Evolutionary conservation across 169 alveolate species (phyloP).

Genomic region (Amoebophrya sp.): DNA sequence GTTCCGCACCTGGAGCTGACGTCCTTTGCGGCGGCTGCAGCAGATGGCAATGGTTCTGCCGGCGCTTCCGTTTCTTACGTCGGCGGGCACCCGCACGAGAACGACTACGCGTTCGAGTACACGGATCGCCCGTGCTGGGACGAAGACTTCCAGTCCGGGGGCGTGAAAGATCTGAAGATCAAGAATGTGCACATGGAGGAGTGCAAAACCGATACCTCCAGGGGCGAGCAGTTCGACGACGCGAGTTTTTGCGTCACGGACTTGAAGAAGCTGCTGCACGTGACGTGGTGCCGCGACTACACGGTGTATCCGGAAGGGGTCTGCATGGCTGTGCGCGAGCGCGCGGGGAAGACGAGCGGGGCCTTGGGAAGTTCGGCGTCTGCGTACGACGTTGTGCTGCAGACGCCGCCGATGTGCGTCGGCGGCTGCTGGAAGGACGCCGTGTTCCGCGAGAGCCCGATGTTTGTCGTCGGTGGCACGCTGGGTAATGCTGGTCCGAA

Average conservation of each 20-base stretch:
- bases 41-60: too few species aligned
- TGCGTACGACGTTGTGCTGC: not conserved
- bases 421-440: not conserved
- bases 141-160: not conserved
- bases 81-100: not conserved
- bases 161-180: not conserved
- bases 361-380: too few species aligned
- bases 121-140: not conserved
- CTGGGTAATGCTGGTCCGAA: too few species aligned
- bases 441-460: too few species aligned
- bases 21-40: too few species aligned
- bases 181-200: not conserved
- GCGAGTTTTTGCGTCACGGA: not conserved
- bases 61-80: too few species aligned
- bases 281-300: not conserved
- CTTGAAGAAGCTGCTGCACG: not conserved
- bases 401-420: not conserved
- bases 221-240: not conserved
- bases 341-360: too few species aligned
- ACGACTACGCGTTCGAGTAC: not conserved
- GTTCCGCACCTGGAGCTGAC: not conserved
- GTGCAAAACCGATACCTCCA: too few species aligned
- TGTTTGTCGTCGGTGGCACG: too few species aligned
- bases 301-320: not conserved
- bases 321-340: too few species aligned